Conservation (phyloP, 306 rosid genomes). For the Dalbergia oliveri region DNA sequence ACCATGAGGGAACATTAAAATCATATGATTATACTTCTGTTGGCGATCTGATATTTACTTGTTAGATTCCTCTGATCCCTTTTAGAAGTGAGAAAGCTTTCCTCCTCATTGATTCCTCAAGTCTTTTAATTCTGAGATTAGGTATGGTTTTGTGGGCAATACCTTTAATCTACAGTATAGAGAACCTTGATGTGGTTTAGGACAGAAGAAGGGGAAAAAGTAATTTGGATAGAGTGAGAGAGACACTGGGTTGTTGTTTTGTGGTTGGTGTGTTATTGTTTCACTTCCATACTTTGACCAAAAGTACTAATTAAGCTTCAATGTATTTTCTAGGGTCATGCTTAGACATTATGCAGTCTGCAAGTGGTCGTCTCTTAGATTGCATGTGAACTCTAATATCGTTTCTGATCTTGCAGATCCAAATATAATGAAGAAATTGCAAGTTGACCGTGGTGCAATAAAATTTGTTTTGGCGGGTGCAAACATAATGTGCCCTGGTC, state of each 20-base stretch:
- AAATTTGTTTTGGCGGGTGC: constrained; percentile 96
- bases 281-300: constrained; percentile 16
- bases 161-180: not conserved
- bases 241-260: not conserved
- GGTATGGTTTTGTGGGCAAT: constrained; percentile 9
- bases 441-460: constrained; percentile 96
- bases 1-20: constrained; percentile 16
- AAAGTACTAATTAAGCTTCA: constrained; percentile 10
- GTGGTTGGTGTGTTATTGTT: not conserved
- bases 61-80: constrained; percentile 31
- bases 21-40: constrained; percentile 13
- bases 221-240: not conserved
- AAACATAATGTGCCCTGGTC: constrained; percentile 99
- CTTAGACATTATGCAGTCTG: no score
- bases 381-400: constrained; percentile 17
- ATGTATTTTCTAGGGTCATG: not conserved
- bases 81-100: constrained; percentile 17
- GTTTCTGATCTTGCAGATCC: constrained; percentile 71
- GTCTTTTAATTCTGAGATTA: constrained; percentile 22
- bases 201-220: not conserved
- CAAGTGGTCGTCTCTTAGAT: no score
- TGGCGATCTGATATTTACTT: constrained; percentile 17
- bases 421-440: constrained; percentile 88
- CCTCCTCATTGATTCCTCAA: constrained; percentile 19
- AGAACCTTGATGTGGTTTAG: constrained; percentile 17